Evolutionary conservation across 78 protist species (phyloP), one percentile per base, ranked within the genome.

Genomic region (Dictyostelium firmibasis): DNA sequence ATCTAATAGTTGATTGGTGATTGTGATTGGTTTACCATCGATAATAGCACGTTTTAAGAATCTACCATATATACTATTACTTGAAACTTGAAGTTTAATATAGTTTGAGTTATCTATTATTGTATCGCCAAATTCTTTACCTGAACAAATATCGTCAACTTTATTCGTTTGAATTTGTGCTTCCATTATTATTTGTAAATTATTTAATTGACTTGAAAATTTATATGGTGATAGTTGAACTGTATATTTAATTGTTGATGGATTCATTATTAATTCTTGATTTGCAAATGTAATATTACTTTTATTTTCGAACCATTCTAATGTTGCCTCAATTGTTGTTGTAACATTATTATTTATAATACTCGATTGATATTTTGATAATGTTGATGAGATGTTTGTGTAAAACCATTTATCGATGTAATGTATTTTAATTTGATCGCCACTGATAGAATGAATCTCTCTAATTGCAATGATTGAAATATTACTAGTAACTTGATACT

Each of bases 231-330:
- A 35, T 3, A 79, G n/a, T 10, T 79, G 18, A 2, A 79, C 14
- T 0, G 36, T 47, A 50, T 79, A 79, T 79, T 79, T 79, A 4
- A 79, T 20, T 38, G 83, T 29, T 41, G 47, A 41, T 35, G 83
- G 83, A 76, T 76, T 38, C 83, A 76, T 76, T 38, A n/a, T 76
- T 35, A 76, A 41, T 23, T 16, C n/a, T 76, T 76, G 83, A n/a
- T 76, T 41, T 20, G 83, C 83, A 76, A 76, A 76, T 41, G 20
- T n/a, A 8, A 76, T 76, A 14, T 14, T 76, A 41, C 53, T 76
- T 33, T 27, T 4, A 9, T 72, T 72, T 4, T 72, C n/a, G 25
- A 64, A 64, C 74, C 74, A 64, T 72, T 27, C 11, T 10, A 72
- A 25, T 33, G 25, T 72, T 33, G 47, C 33, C n/a, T n/a, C n/a